A percentile compares a stretch with the other conserved stretches of the same genome.
Conservation (phyloP, 257 asterid species). For the Osmanthus fragrans region DNA sequence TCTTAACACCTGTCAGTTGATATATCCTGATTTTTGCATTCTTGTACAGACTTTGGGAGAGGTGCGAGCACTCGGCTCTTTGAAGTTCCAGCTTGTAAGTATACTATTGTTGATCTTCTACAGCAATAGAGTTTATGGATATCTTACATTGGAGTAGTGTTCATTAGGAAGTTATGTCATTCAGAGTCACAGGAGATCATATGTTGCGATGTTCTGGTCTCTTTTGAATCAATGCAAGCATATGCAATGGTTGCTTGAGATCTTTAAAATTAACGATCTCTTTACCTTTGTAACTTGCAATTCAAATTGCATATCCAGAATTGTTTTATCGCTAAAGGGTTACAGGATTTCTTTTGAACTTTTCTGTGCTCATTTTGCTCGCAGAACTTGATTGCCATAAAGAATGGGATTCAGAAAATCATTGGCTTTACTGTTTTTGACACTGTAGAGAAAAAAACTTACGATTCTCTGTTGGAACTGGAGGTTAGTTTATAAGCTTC, state of each 20-base stretch:
- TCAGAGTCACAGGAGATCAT: not conserved
- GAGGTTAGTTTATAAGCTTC: constrained; percentile 54
- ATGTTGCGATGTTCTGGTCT: not conserved
- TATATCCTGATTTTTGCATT: constrained; percentile 23
- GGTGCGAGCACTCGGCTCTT: constrained; percentile 67
- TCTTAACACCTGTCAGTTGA: not conserved
- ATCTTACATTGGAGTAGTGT: constrained; percentile 1
- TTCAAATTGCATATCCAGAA: not conserved
- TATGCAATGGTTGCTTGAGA: not conserved
- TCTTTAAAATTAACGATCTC: not conserved
- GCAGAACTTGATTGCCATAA: constrained; percentile 87
- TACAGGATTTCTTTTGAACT: constrained; percentile 10
- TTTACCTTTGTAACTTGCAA: not conserved
- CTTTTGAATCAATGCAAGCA: not conserved
- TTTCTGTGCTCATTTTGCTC: constrained; percentile 19
- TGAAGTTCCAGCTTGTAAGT: constrained; percentile 84
- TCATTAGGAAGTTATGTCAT: not conserved
- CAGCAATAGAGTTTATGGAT: not conserved
- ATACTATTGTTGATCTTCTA: constrained; percentile 11
- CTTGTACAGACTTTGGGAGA: constrained; percentile 72
- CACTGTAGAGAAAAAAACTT: constrained; percentile 76
- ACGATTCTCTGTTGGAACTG: constrained; percentile 72
- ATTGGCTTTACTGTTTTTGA: constrained; percentile 82
- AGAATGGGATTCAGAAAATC: constrained; percentile 91
- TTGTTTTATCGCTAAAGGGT: not conserved